Evolutionary conservation across 2,329 filamentous ascomycete species (phyloP).

Genomic region (Fusarium burgessii): DNA sequence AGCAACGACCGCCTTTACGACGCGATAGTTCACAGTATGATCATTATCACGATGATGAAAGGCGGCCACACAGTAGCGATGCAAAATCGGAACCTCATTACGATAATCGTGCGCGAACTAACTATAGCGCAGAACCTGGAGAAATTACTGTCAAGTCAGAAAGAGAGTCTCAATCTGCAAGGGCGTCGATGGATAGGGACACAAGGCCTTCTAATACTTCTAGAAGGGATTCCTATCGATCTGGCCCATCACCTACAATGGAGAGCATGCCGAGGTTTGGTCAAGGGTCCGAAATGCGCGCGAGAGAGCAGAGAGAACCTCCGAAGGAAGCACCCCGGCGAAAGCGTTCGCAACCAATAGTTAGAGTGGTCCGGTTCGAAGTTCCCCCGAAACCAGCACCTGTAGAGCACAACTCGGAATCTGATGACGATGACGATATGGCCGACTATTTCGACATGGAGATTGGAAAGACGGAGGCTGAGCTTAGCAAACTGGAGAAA

Average conservation of each 20-base stretch:
- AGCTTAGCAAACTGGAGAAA: conserved; percentile 61
- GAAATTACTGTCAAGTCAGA: conserved; percentile 59
- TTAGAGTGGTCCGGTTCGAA: conserved; percentile 54
- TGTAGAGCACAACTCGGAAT: conserved; percentile 56
- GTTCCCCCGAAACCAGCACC: conserved; percentile 54
- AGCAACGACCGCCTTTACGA: conserved; percentile 55
- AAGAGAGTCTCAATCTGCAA: conserved; percentile 53
- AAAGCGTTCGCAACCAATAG: conserved; percentile 46
- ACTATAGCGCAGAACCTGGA: conserved; percentile 61
- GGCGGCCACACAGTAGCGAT: conserved; percentile 66
- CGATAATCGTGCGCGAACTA: conserved; percentile 54
- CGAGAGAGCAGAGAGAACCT: conserved; percentile 21
- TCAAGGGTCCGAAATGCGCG: conserved; percentile 16
- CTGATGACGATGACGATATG: conserved; percentile 70
- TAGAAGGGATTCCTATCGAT: conserved; percentile 33
- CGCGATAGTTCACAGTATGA: conserved; percentile 53
- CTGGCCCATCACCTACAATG: conserved; percentile 42
- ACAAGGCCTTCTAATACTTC: conserved; percentile 23
- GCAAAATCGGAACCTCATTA: conserved; percentile 59
- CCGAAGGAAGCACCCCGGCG: conserved; percentile 35
- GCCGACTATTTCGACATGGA: conserved; percentile 67
- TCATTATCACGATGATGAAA: conserved; percentile 55
- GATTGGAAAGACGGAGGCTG: conserved; percentile 63
- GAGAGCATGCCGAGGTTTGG: conserved; percentile 37
- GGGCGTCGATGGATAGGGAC: conserved; percentile 44